Evolutionary conservation across 768 basidiomycete genomes (phyloP).

Genomic region (Auriscalpium microsporum): DNA sequence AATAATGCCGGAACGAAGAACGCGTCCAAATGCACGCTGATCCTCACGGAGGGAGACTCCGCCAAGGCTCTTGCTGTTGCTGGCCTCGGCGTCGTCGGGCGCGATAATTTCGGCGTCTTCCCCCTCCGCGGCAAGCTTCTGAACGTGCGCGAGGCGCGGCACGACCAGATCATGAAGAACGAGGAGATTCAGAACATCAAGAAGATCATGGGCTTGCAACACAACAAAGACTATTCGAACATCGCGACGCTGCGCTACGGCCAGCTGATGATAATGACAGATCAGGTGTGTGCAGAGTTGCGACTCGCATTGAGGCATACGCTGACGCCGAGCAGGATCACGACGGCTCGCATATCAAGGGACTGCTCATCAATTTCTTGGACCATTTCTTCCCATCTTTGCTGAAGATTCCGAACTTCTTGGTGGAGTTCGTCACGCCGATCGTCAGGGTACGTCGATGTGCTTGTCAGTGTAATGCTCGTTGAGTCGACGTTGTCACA

Average conservation of each 20-base stretch:
- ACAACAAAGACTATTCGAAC: conserved; percentile 80
- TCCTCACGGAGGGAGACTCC: conserved; percentile 98
- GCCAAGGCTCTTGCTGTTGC: conserved; percentile 95
- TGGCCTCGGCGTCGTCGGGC: conserved; percentile 88
- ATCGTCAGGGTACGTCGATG: conserved; percentile 73
- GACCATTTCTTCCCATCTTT: conserved; percentile 96
- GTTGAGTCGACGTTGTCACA: neutral
- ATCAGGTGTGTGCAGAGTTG: conserved; percentile 61
- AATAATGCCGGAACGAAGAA: conserved; percentile 90
- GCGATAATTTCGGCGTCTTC: conserved; percentile 96
- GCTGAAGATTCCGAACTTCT: conserved; percentile 80
- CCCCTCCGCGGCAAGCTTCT: conserved; percentile 93
- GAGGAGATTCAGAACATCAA: conserved; percentile 95
- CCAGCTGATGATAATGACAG: conserved; percentile 97
- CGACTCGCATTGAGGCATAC: neutral
- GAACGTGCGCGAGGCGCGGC: conserved; percentile 94
- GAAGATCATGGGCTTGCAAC: conserved; percentile 95
- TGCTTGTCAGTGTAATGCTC: neutral
- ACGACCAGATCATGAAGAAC: conserved; percentile 97
- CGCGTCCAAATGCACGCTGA: conserved; percentile 82
- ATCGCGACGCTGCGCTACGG: conserved; percentile 77
- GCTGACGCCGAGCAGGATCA: conserved; percentile 61
- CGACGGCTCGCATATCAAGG: conserved; percentile 99
- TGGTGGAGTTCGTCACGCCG: conserved; percentile 97
- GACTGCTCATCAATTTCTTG: conserved; percentile 95